Percentiles rank a stretch among this genome's conserved stretches.
Evolutionary conservation across 1,284 basidiomycete species (phyloP).

Genomic region (Peniophora sp.): DNA sequence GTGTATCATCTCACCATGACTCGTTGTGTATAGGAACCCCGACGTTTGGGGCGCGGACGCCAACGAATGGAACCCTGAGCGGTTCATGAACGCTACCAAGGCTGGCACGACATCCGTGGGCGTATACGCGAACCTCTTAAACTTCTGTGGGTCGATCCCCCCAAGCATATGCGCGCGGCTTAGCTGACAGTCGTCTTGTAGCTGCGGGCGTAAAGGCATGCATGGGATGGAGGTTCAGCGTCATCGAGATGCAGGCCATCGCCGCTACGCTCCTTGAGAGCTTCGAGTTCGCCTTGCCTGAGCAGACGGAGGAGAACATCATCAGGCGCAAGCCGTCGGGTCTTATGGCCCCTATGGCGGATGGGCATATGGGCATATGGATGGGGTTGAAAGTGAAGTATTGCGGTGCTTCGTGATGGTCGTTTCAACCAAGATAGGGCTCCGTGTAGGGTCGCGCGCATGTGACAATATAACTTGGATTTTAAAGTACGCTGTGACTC

Average conservation of each 20-base stretch:
- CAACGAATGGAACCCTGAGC: slow-evolving; percentile 31
- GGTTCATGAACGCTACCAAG: slow-evolving; percentile 29
- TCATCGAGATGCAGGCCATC: slow-evolving; percentile 19
- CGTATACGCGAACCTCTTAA: slow-evolving; percentile 42
- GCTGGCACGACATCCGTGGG: slow-evolving; percentile 31
- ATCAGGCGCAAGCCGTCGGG: slow-evolving; percentile 8
- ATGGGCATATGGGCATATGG: slow-evolving; percentile 5
- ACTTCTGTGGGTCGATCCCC: slow-evolving; percentile 11
- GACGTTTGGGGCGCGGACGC: slow-evolving; percentile 35
- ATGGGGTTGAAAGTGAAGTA: slow-evolving; percentile 8
- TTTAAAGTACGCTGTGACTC: no score
- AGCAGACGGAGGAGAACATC: slow-evolving; percentile 4
- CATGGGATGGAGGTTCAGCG: slow-evolving; percentile 17
- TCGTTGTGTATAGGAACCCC: slow-evolving; percentile 20
- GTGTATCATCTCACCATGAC: slow-evolving; percentile 19
- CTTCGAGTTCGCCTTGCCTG: slow-evolving; percentile 16
- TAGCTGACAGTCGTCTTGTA: slow-evolving; percentile 4
- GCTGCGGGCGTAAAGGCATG: slow-evolving; percentile 21
- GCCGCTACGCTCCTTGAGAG: slow-evolving; percentile 15
- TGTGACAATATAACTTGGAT: no score
- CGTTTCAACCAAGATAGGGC: no score
- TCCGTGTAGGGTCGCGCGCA: no score
- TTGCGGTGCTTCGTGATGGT: no score
- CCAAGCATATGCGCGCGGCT: not conserved
- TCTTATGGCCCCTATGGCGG: slow-evolving; percentile 7